Evolutionary conservation across 306 rosid species (phyloP), one percentile per base, ranked within the genome.

Genomic region (Hylodesmum podocarpum): DNA sequence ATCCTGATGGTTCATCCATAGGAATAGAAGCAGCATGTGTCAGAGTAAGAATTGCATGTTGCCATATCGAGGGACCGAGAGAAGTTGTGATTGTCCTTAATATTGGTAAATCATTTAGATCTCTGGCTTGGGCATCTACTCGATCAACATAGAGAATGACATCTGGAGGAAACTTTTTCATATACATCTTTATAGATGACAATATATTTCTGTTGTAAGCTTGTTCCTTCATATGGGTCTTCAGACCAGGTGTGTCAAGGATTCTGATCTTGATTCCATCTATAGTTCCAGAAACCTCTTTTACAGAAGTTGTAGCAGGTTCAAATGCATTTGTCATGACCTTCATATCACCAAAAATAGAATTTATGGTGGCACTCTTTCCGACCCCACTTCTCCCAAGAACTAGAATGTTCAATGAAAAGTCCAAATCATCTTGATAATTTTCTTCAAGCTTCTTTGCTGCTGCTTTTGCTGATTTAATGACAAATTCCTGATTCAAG

Each of bases 371-470:
- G 8, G 94, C 89, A 78, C 89, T 89, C 82, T 89, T 87, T 47
- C 89, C 94, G 75, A 83, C 89, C 39, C 94, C 89, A 54, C 88
- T 53, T 89, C 76, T 83, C 28, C 94, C 94, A 66, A 89, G 79
- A 79, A 89, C 78, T 65, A 87, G 61, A 77, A 87, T 87, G 85
- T 85, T 87, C 80, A 89, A 74, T 28, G 84, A 85, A 22, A 87
- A 76, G 81, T 80, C 93, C 51, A 83, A 72, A 63, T 87, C 84
- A 79, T 71, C 86, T 31, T 46, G 57, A 69, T 18, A 73, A 68
- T 80, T 80, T 28, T 80, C 85, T 83, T 89, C 88, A 73, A 89
- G 77, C 80, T 75, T 78, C 70, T 54, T 75, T 16, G 93, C 90
- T 70, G 65, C n/a, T 54, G 47, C n/a, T 71, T 89, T 84, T 14